Evolutionary conservation across 2,329 filamentous ascomycete genomes (phyloP).

Genomic region (Dactylellina cionopaga): DNA sequence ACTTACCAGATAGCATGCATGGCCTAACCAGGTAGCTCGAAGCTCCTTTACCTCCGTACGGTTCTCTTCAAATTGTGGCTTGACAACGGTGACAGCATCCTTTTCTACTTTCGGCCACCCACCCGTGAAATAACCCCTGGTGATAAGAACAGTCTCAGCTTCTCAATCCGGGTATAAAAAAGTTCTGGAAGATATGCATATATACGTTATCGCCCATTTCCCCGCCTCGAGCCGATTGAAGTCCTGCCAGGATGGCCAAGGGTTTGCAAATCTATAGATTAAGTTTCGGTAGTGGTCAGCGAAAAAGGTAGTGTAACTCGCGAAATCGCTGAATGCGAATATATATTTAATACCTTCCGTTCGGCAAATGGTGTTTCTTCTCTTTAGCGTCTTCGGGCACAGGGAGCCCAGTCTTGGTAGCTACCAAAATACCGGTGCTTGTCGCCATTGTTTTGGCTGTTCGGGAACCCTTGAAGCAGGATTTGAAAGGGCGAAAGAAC

Average conservation of each 20-base stretch:
- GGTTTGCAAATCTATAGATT: slow-evolving; percentile 43
- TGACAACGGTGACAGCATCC: slow-evolving; percentile 28
- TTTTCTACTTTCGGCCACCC: slow-evolving; percentile 30
- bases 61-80: slow-evolving; percentile 49
- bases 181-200: neutral
- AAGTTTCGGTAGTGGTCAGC: slow-evolving; percentile 11
- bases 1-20: slow-evolving; percentile 76
- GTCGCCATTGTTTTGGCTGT: slow-evolving; percentile 27
- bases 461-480: slow-evolving; percentile 36
- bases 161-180: slow-evolving; percentile 6
- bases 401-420: slow-evolving; percentile 35
- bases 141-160: slow-evolving; percentile 21
- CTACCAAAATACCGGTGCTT: slow-evolving; percentile 29
- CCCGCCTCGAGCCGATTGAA: slow-evolving; percentile 10
- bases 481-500: slow-evolving; percentile 35
- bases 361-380: slow-evolving; percentile 50
- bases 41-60: slow-evolving; percentile 64
- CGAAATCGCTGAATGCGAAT: neutral
- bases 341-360: slow-evolving; percentile 31
- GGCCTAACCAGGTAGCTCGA: slow-evolving; percentile 91
- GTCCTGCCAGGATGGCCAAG: slow-evolving; percentile 46
- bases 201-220: slow-evolving; percentile 40
- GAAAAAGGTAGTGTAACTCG: neutral
- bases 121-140: slow-evolving; percentile 22
- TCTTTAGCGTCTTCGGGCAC: slow-evolving; percentile 45